Percentiles rank a stretch among this genome's conserved stretches.
Evolutionary conservation across 2,329 filamentous ascomycete species (phyloP).

Genomic region (Colletotrichum gigasporum): DNA sequence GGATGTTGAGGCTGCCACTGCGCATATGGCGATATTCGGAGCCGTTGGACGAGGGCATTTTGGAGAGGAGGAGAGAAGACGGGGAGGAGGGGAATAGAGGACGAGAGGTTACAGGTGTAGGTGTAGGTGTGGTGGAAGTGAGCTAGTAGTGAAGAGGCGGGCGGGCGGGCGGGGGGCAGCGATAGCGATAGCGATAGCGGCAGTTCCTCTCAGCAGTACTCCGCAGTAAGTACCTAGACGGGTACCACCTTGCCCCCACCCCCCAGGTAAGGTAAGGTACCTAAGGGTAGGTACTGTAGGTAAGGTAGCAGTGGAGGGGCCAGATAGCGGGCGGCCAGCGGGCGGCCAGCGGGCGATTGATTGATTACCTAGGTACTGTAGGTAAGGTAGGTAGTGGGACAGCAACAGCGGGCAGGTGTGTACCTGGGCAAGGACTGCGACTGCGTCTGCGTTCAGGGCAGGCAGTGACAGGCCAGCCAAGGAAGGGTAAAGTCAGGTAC

Average conservation of each 20-base stretch:
- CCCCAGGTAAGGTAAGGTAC: background rate
- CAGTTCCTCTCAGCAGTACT: too few species aligned
- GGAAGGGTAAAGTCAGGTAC: too few species aligned
- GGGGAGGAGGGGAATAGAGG: background rate
- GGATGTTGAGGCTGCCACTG: conserved; percentile 66
- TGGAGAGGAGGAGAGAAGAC: conserved; percentile 12
- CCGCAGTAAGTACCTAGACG: too few species aligned
- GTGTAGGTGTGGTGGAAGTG: conserved; percentile 5
- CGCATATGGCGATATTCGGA: conserved; percentile 66
- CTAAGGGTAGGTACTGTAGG: background rate
- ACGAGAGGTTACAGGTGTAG: background rate
- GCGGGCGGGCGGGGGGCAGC: background rate
- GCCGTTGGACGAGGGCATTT: conserved; percentile 45
- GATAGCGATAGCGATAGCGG: too few species aligned
- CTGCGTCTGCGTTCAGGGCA: too few species aligned
- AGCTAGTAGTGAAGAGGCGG: conserved; percentile 7
- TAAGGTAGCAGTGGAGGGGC: background rate
- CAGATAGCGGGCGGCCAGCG: background rate
- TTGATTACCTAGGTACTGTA: too few species aligned
- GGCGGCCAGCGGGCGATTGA: too few species aligned
- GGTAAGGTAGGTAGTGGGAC: background rate
- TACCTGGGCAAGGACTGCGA: background rate
- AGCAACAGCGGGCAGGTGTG: background rate
- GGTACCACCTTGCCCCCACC: too few species aligned
- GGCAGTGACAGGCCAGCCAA: too few species aligned